A percentile compares a stretch with the other conserved stretches of the same genome.
These are phyloP conservation scores for Mortierella claussenii DNA, from an alignment of 192 early-diverging fungal species.

Conservation along the genomic window DNA sequence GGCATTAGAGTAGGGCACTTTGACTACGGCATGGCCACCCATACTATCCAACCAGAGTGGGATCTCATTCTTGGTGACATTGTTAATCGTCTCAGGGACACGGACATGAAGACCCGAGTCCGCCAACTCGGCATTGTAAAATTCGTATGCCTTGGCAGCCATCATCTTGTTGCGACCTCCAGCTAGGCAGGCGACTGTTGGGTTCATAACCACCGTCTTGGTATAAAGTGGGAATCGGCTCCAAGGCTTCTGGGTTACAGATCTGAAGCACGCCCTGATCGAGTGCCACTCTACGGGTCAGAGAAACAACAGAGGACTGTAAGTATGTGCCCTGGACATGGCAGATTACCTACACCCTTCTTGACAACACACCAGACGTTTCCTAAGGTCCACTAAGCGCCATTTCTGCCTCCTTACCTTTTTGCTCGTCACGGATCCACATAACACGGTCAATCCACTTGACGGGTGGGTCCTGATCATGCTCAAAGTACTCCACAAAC, in stretches of 20 bases:
- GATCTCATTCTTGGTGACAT: constrained; percentile 83
- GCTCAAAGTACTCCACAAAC: constrained; percentile 79
- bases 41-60: constrained; percentile 85
- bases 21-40: constrained; percentile 88
- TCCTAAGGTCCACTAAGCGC: too few relatives aligned
- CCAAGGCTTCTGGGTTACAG: constrained; percentile 92
- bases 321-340: too few relatives aligned
- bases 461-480: constrained; percentile 79
- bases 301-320: too few relatives aligned
- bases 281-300: constrained; percentile 85
- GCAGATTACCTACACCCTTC: too few relatives aligned
- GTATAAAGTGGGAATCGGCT: constrained; percentile 82
- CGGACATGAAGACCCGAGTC: constrained; percentile 76
- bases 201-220: constrained; percentile 83
- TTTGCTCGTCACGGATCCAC: constrained; percentile 70
- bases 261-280: constrained; percentile 89
- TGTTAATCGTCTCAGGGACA: constrained; percentile 87
- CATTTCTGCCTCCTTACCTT: too few relatives aligned
- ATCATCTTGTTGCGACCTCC: constrained; percentile 94
- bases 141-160: constrained; percentile 88
- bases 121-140: constrained; percentile 82
- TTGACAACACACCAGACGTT: too few relatives aligned
- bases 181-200: constrained; percentile 84
- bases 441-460: constrained; percentile 82
- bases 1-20: constrained; percentile 89